Percentiles rank a stretch among this genome's conserved stretches.
Evolutionary conservation across 352 stramenopile species (phyloP).

Genomic region (Phytophthora cactorum): DNA sequence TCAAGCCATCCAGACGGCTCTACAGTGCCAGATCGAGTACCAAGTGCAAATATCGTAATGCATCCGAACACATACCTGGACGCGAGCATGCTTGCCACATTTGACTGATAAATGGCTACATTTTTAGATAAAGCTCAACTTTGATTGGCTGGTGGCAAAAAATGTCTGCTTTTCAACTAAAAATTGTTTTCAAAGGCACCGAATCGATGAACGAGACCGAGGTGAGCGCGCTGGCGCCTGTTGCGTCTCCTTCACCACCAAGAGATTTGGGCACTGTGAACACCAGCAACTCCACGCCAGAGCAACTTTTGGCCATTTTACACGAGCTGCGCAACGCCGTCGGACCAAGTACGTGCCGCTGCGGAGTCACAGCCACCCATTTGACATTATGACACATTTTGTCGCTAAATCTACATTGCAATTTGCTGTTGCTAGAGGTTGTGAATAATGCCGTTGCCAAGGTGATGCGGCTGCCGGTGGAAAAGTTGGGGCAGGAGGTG

Average conservation of each 20-base stretch:
- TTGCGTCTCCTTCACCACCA: constrained; percentile 9
- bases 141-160: constrained; percentile 30
- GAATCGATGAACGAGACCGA: constrained; percentile 16
- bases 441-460: constrained; percentile 78
- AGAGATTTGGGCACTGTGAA: constrained; percentile 38
- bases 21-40: neutral
- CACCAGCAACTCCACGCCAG: constrained; percentile 41
- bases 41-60: constrained; percentile 28
- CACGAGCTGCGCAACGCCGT: constrained; percentile 62
- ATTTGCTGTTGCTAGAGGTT: constrained; percentile 46
- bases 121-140: constrained; percentile 6
- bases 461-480: constrained; percentile 46
- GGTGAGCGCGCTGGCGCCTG: constrained; percentile 3
- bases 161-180: neutral
- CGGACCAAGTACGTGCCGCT: constrained; percentile 56
- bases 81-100: constrained; percentile 40
- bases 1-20: constrained; percentile 6
- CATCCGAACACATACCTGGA: constrained; percentile 70
- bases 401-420: neutral
- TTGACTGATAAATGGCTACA: constrained; percentile 25
- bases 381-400: constrained; percentile 12
- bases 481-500: constrained; percentile 10
- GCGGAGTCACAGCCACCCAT: constrained; percentile 7
- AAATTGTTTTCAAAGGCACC: constrained; percentile 11
- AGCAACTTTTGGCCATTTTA: constrained; percentile 72